Evolutionary conservation across 2,329 filamentous ascomycete genomes (phyloP), one percentile per base, ranked within the genome.

Genomic region (Penicillium capsulatum): DNA sequence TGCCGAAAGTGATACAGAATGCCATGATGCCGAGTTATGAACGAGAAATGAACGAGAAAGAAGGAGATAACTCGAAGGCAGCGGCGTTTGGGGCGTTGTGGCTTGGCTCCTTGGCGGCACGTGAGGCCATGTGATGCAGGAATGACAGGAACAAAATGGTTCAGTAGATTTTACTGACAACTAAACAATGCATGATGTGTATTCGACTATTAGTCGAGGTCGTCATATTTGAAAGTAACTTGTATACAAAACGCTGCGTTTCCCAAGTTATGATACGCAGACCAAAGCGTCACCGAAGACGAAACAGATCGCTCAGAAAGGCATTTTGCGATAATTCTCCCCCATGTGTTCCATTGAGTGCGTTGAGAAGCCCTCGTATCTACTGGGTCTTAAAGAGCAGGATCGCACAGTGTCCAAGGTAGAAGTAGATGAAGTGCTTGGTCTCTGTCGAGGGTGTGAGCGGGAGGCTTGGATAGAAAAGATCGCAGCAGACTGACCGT

Each of bases 361-460:
- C 27, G 27, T 6, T n/a, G 9, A 11, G 6, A n/a, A n/a, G n/a
- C n/a, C n/a, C n/a, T n/a, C n/a, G n/a, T 5, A 28, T n/a, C 34
- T 59, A 97, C 80, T 96, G 91, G 28, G 92, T 98, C 79, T 98
- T 98, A 81, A 97, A 98, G 37, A 98, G 82, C 40, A 98, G 79
- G 64, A 98, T 97, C 44, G 92, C 92, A 68, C 89, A 96, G 76
- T 97, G 92, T 38, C 92, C 92, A 44, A 98, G 84, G 74, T 98
- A 98, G 75, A 98, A 98, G 75, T 98, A 98, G 67, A 98, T 96
- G 75, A 98, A 98, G 71, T 98, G 92, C 74, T 97, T 97, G 17
- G 92, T 97, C 70, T 97, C 92, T 96, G 72, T 24, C 10, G 24
- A 32, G 26, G 29, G 7, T 3, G 31, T 40, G 15, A 49, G 60